phyloP scores from a whole-genome alignment of 306 rosid species.

The Medicago ruthenica region DNA sequence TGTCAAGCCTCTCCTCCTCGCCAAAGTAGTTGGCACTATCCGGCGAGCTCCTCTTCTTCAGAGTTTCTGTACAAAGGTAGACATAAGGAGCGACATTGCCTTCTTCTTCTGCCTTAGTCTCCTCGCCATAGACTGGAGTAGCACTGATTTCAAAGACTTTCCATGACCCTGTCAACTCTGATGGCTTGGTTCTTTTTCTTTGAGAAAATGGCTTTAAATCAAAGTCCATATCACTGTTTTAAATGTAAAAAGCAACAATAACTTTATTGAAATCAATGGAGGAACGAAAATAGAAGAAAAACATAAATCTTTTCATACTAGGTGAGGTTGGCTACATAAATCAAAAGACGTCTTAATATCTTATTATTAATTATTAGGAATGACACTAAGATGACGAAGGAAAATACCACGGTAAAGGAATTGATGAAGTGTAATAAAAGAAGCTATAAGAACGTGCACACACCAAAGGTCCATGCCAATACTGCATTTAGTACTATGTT shows the following conservation, averaged over 20 bases:
- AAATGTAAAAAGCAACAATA: conserved; percentile 22
- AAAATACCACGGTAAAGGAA: too few relatives aligned
- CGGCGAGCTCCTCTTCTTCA: conserved; percentile 75
- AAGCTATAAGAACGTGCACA: too few relatives aligned
- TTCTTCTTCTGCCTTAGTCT: conserved; percentile 44
- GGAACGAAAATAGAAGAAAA: not conserved
- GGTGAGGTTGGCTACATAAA: not conserved
- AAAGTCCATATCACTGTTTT: conserved; percentile 63
- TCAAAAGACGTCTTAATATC: not conserved
- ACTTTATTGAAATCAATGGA: conserved; percentile 19
- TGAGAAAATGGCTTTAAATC: conserved; percentile 74
- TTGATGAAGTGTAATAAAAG: too few relatives aligned
- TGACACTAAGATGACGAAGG: too few relatives aligned
- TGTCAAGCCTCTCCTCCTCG: conserved; percentile 81
- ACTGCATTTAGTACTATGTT: too few relatives aligned
- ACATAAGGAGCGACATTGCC: conserved; percentile 49
- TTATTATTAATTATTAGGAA: not conserved
- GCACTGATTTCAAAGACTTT: conserved; percentile 88
- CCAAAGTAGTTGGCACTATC: conserved; percentile 62
- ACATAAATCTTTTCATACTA: not conserved
- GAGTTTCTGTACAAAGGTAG: conserved; percentile 77
- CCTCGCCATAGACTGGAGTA: conserved; percentile 74
- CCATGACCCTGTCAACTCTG: conserved; percentile 86
- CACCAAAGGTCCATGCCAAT: too few relatives aligned
- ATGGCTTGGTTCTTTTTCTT: conserved; percentile 70